Base-by-base conservation (phyloP, 2,329 filamentous ascomycete genomes). In the Zymoseptoria tritici region DNA sequence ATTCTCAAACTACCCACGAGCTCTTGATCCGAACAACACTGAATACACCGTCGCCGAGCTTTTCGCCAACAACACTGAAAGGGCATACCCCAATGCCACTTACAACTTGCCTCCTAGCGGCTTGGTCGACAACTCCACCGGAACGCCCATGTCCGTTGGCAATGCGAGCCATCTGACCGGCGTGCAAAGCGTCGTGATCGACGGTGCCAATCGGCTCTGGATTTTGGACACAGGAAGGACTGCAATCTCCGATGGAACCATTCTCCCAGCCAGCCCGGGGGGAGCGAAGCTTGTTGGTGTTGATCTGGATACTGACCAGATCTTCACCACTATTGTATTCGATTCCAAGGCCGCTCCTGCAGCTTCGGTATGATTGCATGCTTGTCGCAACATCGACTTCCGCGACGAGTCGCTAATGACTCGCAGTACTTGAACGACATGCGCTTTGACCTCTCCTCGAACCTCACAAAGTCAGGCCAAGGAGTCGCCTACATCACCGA, bases 401-500 rank as follows among this genome's bases (percentile, higher is more conserved):
- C 36, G 8, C 4, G 9, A 16, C 8, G 36, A 42, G 36, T 13
- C 11, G 36, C 36, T 46, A 9, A 46, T n/a, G 11, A 46, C 13
- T 13, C 3, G 13, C 36, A 46, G 16, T 83, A 83, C 62, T 74
- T 81, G 42, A 83, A 83, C 66, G 81, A 83, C 61, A 72, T 83
- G 8, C 78, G 81, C 55, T 79, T 83, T 68, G 80, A 83, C 63
- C 73, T 82, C n/a, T 74, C 76, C 13, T 56, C 76, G 2, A 66
- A 68, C 19, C 36, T 79, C 6, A 77, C 77, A 0, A 61, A 69
- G 13, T 73, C 73, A 2, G 79, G 79, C 2, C 63, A 76, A 26
- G 80, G 80, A 19, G 66, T 82, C 13, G 80, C 79, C 0, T 83
- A 83, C 67, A 81, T 83, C 65, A 82, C 80, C 22, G 81, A 83